Base-by-base conservation (phyloP, 129 eudicot genomes). In the Apium graveolens region DNA sequence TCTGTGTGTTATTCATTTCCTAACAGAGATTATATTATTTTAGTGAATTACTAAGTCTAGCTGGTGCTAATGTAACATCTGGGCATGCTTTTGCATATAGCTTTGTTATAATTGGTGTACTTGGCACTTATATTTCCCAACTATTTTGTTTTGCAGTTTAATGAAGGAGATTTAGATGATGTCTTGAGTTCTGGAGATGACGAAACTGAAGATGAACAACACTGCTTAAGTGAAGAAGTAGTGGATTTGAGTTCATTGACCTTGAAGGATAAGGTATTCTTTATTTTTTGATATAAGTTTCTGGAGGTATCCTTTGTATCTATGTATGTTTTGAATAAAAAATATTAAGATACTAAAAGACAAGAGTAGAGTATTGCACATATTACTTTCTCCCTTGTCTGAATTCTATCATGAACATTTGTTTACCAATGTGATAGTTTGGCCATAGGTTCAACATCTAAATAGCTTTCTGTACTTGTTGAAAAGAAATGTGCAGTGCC, bases 241-340 rank as follows among this genome's bases (percentile, higher is more conserved):
- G 60, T 78, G 81, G 68, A 80, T 14, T 74, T 93, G 53, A 89
- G 83, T 80, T 88, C 93, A 71, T 55, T 85, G 83, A 78, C 86
- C 83, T 85, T 87, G 73, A 80, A 82, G 72, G 80, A 85, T 37
- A 76, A 88, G 97, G 98, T 91, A 89, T 27, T 17, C n/a, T 38
- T 82, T 45, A 31, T 49, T 41, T 46, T n/a, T 78, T 34, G 32
- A 24, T 35, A 41, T 37, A 41, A 39, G 20, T n/a, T 42, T 11
- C 14, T 5, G 31, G 1, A 4, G 2, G 43, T n/a, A 9, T 43
- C 53, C 45, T 73, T 71, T 24, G 18, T 34, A 18, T 43, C n/a
- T 69, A 1, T 69, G 41, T 17, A 35, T 29, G 41, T 69, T 69
- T 34, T 17, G 43, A 69, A 4, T 24, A 35, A 34, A 20, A 29